phyloP scores from a whole-genome alignment of 2,329 filamentous ascomycete species.

The Tolypocladium tundrense region DNA sequence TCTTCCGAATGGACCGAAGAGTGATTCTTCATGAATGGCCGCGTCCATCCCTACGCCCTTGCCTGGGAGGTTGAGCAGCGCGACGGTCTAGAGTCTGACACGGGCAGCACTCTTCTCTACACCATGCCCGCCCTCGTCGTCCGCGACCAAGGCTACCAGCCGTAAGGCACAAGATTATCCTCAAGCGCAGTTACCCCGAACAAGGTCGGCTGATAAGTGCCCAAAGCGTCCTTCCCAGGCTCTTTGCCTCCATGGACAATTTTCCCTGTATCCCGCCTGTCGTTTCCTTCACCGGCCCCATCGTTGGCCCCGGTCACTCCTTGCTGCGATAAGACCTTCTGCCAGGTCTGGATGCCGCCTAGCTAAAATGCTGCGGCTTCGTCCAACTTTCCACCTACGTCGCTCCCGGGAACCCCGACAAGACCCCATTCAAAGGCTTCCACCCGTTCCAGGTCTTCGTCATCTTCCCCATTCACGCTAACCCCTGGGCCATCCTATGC shows the following conservation, averaged over 20 bases:
- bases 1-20: neutral
- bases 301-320: neutral
- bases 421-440: neutral
- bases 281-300: neutral
- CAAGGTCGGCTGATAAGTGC: no score
- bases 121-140: neutral
- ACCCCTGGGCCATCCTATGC: neutral
- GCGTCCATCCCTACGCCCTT: neutral
- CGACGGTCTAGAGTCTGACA: neutral
- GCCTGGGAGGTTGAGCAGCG: neutral
- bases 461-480: neutral
- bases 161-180: neutral
- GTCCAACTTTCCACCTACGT: neutral
- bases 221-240: neutral
- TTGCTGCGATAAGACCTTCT: neutral
- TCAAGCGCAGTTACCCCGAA: neutral
- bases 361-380: neutral
- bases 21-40: neutral
- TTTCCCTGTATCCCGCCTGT: neutral
- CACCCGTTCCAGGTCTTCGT: neutral
- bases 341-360: neutral
- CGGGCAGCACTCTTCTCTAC: neutral
- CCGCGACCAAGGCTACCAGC: neutral
- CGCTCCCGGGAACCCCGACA: neutral
- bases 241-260: neutral